Base-by-base conservation (phyloP, 441 rosid species). In the Daphne laureola region DNA sequence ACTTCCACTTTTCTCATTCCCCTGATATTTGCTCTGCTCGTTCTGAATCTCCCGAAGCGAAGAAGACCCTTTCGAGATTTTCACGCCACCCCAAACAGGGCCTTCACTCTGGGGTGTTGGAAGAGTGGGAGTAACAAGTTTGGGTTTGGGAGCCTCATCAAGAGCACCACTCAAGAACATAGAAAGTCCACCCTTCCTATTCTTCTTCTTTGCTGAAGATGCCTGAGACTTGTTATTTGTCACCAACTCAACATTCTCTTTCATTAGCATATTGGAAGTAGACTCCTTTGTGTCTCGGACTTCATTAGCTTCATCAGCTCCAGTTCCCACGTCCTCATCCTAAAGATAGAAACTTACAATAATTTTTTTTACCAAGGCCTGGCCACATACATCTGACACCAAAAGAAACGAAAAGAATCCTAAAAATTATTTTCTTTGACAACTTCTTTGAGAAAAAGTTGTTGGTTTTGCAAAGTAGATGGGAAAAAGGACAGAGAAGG, bases 91-190 rank as follows among this genome's bases (percentile, higher is more conserved):
- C 99, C 99, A 94, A 8, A 77, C 99, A 60, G 95, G 99, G 51
- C 96, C 97, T 73, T 82, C 95, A 35, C 54, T 76, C 76, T 63
- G 86, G 5, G 97, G 88, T 52, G 76, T 67, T 50, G 74, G 82
- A 5, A 87, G 86, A 46, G 88, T 78, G 2, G 76, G 75, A 35
- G 75, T 53, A 53, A 55, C 62, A 18, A 69, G 78, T 74, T 74
- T 79, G 12, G 96, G 85, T 73, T 74, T 79, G 9, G 96, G 85
- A 57, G 60, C 27, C 49, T 84, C 91, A 54, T 94, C 99, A 56
- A 94, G 96, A 64, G 96, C 96, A 70, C 97, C 99, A 49, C 91
- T 94, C 77, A 94, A 63, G 73, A 94, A 94, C 99, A 90, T 75
- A n/a, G 99, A 90, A 57, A 94, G 99, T 15, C 97, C 97, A 48